Evolutionary conservation across 2,329 filamentous ascomycete species (phyloP).

Genomic region (Paraphoma chrysanthemicola): DNA sequence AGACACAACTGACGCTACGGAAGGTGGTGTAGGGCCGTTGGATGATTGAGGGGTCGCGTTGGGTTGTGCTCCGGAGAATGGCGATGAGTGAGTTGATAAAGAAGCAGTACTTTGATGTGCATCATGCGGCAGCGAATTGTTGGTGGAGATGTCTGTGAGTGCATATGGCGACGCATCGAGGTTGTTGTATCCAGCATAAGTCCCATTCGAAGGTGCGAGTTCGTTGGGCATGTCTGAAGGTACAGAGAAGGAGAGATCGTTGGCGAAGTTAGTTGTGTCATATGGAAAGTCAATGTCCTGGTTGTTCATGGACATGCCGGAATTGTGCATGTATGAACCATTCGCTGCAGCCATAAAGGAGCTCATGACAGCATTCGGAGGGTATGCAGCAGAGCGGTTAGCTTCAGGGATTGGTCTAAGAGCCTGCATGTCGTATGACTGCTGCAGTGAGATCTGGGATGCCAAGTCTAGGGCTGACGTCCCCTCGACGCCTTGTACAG

Average conservation of each 20-base stretch:
- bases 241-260: constrained; percentile 34
- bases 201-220: constrained; percentile 26
- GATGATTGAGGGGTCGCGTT: constrained; percentile 41
- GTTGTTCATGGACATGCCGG: constrained; percentile 27
- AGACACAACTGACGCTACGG: constrained; percentile 45
- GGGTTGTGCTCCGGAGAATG: constrained; percentile 44
- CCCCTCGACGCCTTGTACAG: constrained; percentile 39
- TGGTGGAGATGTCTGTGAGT: constrained; percentile 29
- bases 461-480: constrained; percentile 41
- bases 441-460: constrained; percentile 40
- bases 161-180: constrained; percentile 34
- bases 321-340: constrained; percentile 42
- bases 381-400: constrained; percentile 32
- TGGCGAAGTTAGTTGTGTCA: constrained; percentile 28
- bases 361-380: constrained; percentile 44
- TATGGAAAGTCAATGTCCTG: constrained; percentile 35
- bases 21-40: constrained; percentile 38
- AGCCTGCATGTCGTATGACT: constrained; percentile 43
- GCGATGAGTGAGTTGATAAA: constrained; percentile 43
- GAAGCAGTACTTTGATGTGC: constrained; percentile 39
- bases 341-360: constrained; percentile 46
- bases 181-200: constrained; percentile 34
- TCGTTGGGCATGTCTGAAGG: constrained; percentile 30
- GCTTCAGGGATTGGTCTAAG: constrained; percentile 44
- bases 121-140: constrained; percentile 30